Evolutionary conservation across 2,329 filamentous ascomycete species (phyloP).

Genomic region (Talaromyces sp.): DNA sequence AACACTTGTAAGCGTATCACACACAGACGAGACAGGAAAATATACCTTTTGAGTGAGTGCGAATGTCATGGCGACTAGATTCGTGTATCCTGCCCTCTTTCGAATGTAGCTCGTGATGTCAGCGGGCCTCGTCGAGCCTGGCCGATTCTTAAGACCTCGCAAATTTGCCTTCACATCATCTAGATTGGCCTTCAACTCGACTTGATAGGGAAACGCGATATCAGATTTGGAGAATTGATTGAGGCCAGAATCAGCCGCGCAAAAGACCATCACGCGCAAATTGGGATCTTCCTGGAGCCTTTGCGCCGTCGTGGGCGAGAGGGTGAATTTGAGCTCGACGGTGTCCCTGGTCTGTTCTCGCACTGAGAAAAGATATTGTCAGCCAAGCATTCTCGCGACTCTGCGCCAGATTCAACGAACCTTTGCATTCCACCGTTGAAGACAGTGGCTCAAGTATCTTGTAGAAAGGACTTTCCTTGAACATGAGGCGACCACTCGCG

Average conservation of each 20-base stretch:
- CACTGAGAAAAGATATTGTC: constrained; percentile 39
- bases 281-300: constrained; percentile 59
- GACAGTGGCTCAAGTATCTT: constrained; percentile 64
- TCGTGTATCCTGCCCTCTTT: constrained; percentile 64
- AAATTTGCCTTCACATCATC: constrained; percentile 90
- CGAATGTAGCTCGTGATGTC: constrained; percentile 80
- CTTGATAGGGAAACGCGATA: constrained; percentile 84
- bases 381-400: constrained; percentile 19
- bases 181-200: constrained; percentile 85
- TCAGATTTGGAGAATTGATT: constrained; percentile 60
- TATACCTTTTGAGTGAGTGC: constrained; percentile 82
- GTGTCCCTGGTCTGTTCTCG: constrained; percentile 59
- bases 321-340: constrained; percentile 56
- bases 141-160: constrained; percentile 91
- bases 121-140: constrained; percentile 86
- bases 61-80: constrained; percentile 82
- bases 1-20: constrained; percentile 3
- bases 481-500: constrained; percentile 44
- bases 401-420: constrained; percentile 49
- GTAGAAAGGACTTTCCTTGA: constrained; percentile 85
- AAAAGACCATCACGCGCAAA: constrained; percentile 77
- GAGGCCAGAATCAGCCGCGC: constrained; percentile 60
- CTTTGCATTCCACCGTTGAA: constrained; percentile 64
- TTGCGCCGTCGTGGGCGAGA: constrained; percentile 52
- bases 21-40: constrained; percentile 23